Evolutionary conservation across 768 basidiomycete species (phyloP), one percentile per base, ranked within the genome.

Genomic region (Lactarius hengduanensis): DNA sequence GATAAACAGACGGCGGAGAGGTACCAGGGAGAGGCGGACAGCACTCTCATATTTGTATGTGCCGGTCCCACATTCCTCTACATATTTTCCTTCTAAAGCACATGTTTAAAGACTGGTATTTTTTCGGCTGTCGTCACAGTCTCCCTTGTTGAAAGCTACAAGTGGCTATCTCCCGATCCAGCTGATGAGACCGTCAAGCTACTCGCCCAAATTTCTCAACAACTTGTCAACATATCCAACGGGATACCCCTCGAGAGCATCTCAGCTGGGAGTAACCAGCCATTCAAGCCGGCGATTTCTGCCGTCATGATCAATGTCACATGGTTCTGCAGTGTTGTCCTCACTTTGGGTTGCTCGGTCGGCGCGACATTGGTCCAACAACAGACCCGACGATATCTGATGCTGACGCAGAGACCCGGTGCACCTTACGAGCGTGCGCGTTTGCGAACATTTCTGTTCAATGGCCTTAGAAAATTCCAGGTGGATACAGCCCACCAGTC

Each of bases 251-350:
- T 43, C n/a, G 18, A 32, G 15, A 38, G 28, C 50, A 7, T 58
- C 15, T 16, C 53, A 5, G 56, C 57, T 4, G 16, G 3, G 26
- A 22, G 10, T 18, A 30, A 40, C 38, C 10, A 47, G 2, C 28
- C 41, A 30, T 60, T 58, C 38, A 40, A 43, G 5, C 61, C 62
- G 13, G 26, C 59, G 2, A 30, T 45, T 28, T 60, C 58, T 22
- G 55, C 56, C 4, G 3, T 57, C n/a, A 9, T 50, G 13, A 34
- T 68, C 32, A 68, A 69, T 56, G 6, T 47, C 9, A 7, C 62
- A 8, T 69, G 66, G 66, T 59, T 59, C 41, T n/a, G 59, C 60
- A 63, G 68, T 28, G 28, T 69, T 53, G 41, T 45, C 5, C 47
- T 64, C 16, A 56, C 58, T 4, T 38, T 62, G 11, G 34, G 36